These are phyloP conservation scores for Suillus cothurnatus DNA, from an alignment of 768 basidiomycete species.

Conservation along the genomic window DNA sequence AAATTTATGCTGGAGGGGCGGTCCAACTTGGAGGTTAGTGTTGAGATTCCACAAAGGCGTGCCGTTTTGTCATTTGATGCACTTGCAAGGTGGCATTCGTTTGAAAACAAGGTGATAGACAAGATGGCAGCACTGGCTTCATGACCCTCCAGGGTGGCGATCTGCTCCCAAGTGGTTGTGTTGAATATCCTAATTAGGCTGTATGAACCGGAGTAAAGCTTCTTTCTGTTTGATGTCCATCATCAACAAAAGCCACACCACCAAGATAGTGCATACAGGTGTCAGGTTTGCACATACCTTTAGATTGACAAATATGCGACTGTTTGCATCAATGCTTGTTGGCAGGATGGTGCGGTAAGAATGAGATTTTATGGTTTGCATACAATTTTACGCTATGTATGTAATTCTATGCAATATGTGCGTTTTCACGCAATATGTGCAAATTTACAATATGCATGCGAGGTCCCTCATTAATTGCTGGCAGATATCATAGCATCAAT, in stretches of 20 bases:
- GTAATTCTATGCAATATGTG: not conserved
- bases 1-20: not conserved
- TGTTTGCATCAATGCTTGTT: not conserved
- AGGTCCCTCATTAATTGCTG: not conserved
- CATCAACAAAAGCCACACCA: too few relatives aligned
- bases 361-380: not conserved
- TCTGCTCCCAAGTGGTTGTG: not conserved
- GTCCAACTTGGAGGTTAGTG: not conserved
- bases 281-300: not conserved
- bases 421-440: too few relatives aligned
- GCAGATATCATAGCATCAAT: not conserved
- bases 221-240: not conserved
- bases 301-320: not conserved
- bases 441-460: not conserved
- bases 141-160: not conserved
- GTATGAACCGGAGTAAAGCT: not conserved
- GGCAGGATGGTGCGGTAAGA: not conserved
- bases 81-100: not conserved
- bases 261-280: not conserved
- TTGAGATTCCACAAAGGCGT: not conserved
- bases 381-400: not conserved
- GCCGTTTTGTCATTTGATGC: not conserved
- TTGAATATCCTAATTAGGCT: not conserved
- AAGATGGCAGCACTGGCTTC: rapidly evolving
- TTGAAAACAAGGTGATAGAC: not conserved